These are phyloP conservation scores for Stagonosporopsis chrysanthemi DNA, from an alignment of 2,329 filamentous ascomycete genomes.

Conservation along the genomic window DNA sequence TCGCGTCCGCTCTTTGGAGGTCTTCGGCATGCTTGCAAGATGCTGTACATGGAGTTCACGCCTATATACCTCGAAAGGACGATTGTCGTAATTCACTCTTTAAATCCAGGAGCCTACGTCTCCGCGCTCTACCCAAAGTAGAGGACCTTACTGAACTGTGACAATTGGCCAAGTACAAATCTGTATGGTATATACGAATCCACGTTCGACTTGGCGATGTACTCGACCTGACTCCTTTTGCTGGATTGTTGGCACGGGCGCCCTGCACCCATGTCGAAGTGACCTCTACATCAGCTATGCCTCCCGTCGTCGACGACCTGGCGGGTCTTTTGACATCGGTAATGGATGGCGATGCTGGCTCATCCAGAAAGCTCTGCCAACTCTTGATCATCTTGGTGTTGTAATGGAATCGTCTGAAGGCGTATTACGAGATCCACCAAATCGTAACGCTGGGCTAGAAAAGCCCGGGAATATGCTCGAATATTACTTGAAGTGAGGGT, in stretches of 20 bases:
- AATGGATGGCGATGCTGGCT: neutral
- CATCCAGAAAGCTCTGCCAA: neutral
- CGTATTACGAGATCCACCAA: neutral
- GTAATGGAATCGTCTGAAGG: constrained; percentile 1
- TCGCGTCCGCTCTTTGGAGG: neutral
- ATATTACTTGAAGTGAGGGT: neutral
- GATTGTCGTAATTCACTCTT: neutral
- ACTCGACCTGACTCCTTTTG: neutral
- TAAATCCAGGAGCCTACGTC: neutral
- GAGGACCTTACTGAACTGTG: neutral
- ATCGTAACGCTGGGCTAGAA: neutral
- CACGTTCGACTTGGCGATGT: neutral
- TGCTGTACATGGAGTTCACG: neutral
- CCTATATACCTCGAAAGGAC: neutral
- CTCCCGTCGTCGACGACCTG: neutral
- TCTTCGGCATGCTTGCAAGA: neutral
- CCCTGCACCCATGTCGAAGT: neutral
- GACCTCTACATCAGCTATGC: neutral
- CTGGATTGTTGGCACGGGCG: neutral
- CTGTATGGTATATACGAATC: neutral
- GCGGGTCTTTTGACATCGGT: neutral
- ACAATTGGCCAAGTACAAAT: neutral
- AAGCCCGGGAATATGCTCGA: neutral
- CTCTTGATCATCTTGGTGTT: neutral
- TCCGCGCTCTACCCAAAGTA: neutral